Evolutionary conservation across 768 basidiomycete genomes (phyloP).

Genomic region (Gloeopeniophorella convolvens): DNA sequence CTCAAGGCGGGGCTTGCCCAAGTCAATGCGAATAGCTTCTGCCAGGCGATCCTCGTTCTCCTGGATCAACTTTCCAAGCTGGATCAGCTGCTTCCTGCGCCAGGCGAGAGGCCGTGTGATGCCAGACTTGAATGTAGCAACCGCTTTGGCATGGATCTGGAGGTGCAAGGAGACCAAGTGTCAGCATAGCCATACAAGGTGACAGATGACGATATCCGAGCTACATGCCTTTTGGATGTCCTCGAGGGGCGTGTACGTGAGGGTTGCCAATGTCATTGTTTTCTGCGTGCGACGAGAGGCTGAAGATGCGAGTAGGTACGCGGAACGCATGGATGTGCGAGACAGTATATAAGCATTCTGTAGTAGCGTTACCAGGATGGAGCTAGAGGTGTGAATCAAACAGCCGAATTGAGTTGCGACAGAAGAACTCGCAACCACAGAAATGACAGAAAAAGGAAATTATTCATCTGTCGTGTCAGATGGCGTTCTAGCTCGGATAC

Average conservation of each 20-base stretch:
- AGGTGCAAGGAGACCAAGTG: neutral
- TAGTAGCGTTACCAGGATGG: too few species aligned
- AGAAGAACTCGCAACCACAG: too few species aligned
- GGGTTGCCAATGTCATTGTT: neutral
- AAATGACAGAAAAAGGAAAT: too few species aligned
- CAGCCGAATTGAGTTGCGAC: too few species aligned
- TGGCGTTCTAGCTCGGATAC: too few species aligned
- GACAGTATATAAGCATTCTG: too few species aligned
- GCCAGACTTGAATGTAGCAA: constrained; percentile 22
- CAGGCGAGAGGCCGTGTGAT: constrained; percentile 23
- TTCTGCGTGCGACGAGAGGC: neutral
- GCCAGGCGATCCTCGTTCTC: constrained; percentile 23
- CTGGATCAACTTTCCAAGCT: constrained; percentile 23
- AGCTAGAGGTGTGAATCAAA: too few species aligned
- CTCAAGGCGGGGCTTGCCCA: constrained; percentile 24
- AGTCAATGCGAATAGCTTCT: constrained; percentile 21
- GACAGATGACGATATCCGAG: too few species aligned
- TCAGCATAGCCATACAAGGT: neutral
- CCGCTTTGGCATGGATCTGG: constrained; percentile 18
- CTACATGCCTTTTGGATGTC: constrained; percentile 1
- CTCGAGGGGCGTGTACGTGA: constrained; percentile 1
- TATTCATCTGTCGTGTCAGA: too few species aligned
- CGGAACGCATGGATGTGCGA: neutral
- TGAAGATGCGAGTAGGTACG: neutral
- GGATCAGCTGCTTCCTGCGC: constrained; percentile 25